A percentile compares a stretch with the other conserved stretches of the same genome.
These are phyloP conservation scores for Sporothrix brasiliensis DNA, from an alignment of 2,329 filamentous ascomycete genomes.

Conservation along the genomic window DNA sequence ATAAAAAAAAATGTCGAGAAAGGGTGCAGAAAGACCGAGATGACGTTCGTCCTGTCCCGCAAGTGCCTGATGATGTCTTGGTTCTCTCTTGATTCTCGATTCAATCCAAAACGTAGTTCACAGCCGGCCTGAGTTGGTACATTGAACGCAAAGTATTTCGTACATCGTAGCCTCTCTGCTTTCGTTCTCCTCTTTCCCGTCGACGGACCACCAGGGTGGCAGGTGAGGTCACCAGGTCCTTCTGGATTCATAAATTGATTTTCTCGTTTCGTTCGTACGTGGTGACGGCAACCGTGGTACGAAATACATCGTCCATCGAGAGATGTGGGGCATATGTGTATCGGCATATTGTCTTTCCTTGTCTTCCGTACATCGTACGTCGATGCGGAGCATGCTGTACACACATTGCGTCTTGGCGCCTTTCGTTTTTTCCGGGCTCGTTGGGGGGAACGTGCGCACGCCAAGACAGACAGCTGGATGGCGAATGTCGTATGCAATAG, in stretches of 20 bases:
- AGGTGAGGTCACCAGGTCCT: too few relatives aligned
- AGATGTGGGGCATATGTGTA: not conserved
- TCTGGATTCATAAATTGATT: not conserved
- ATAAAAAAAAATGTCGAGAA: not conserved
- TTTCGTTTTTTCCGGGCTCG: constrained; percentile 11
- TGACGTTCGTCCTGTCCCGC: not conserved
- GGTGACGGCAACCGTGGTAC: not conserved
- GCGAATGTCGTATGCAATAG: not conserved
- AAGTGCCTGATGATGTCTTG: not conserved
- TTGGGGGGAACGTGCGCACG: constrained; percentile 19
- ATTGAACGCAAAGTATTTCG: too few relatives aligned
- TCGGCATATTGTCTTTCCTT: constrained; percentile 22
- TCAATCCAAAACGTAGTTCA: not conserved
- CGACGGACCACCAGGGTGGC: too few relatives aligned
- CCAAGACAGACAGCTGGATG: not conserved
- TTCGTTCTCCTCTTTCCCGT: too few relatives aligned
- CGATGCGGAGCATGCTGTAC: not conserved
- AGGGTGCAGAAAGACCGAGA: not conserved
- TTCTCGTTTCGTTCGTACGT: not conserved
- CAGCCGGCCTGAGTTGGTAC: too few relatives aligned
- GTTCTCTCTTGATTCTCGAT: constrained; percentile 1
- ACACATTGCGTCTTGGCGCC: not conserved
- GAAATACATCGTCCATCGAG: not conserved
- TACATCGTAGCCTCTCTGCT: too few relatives aligned
- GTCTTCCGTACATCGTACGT: not conserved